A percentile compares a stretch with the other conserved stretches of the same genome.
These are phyloP conservation scores for Fagopyrum tataricum DNA, from an alignment of 148 eudicot species.

Conservation along the genomic window DNA sequence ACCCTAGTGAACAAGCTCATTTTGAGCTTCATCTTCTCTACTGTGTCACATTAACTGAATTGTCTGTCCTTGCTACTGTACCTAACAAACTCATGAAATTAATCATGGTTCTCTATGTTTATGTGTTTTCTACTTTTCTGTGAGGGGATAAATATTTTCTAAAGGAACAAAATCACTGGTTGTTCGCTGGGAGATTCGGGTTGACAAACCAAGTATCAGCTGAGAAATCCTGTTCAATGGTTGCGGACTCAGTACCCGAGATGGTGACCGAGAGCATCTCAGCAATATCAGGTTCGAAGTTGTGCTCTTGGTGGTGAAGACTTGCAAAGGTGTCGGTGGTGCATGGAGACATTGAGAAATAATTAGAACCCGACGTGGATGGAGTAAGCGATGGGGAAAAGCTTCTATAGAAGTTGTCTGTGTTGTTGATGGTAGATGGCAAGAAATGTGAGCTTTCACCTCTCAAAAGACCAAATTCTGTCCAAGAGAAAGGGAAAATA, in stretches of 20 bases:
- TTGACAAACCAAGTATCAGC: constrained; percentile 33
- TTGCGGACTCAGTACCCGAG: constrained; percentile 71
- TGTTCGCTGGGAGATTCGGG: constrained; percentile 41
- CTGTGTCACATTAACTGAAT: neutral
- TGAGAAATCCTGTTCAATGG: constrained; percentile 43
- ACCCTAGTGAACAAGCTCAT: neutral
- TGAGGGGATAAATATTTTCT: neutral
- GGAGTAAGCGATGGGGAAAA: constrained; percentile 42
- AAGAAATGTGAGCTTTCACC: constrained; percentile 5
- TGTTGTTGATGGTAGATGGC: constrained; percentile 24
- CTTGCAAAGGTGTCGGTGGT: constrained; percentile 31
- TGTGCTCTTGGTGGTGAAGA: constrained; percentile 25
- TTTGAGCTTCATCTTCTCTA: constrained; percentile 5
- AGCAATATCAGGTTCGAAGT: constrained; percentile 39
- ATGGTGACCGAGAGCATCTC: constrained; percentile 56
- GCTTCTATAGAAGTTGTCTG: constrained; percentile 27
- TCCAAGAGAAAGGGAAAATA: constrained; percentile 31
- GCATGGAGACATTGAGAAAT: constrained; percentile 43
- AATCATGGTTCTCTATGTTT: neutral
- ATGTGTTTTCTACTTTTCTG: neutral
- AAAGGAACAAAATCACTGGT: constrained; percentile 31
- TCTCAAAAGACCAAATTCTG: constrained; percentile 19
- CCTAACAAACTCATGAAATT: neutral
- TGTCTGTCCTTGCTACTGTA: neutral
- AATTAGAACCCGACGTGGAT: constrained; percentile 54